Evolutionary conservation across 2,329 filamentous ascomycete genomes (phyloP), one percentile per base, ranked within the genome.

Genomic region (Fusarium liriodendri): DNA sequence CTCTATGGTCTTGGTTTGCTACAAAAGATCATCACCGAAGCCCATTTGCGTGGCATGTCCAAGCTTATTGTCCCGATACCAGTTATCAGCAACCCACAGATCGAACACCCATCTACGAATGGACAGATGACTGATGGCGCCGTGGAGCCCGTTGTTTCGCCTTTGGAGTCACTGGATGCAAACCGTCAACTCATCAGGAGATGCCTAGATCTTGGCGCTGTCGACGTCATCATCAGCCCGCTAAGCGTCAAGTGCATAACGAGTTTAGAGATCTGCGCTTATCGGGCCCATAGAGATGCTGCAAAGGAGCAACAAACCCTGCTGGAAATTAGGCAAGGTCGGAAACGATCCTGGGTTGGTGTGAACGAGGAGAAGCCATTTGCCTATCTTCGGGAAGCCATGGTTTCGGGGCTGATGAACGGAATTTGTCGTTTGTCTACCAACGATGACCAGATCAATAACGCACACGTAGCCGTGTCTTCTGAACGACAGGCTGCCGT

Each of bases 311-410:
- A 95, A 79, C 89, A 92, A 68, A 90, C 91, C 20, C 88, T 95
- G 70, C 80, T 95, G 66, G 92, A 93, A 69, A 87, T 93, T 68
- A 93, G 92, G 79, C 91, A 92, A 75, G 91, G 92, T 52, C 89
- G 95, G 64, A 97, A 97, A 82, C 90, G 95, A 62, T 98, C 95
- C 0, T 98, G 95, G 95, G 95, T 98, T 47, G 95, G 95, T 29
- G 89, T 97, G 13, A 90, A 94, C 78, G 94, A 96, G 75, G 90
- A 94, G 76, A 93, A 95, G 80, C 95, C 95, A 1, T 98, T 95
- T 84, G 92, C 94, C 18, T 98, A 98, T 83, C 85, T 98, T 64
- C 89, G 95, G 69, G 95, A 98, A 84, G 94, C 94, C 59, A 98
- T 98, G 95, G 95, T 98, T 6, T 97, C 95, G 2, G 92, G 92